These are phyloP conservation scores for Starmerella bombicola DNA, from an alignment of 805 yeast genomes.

Conservation along the genomic window DNA sequence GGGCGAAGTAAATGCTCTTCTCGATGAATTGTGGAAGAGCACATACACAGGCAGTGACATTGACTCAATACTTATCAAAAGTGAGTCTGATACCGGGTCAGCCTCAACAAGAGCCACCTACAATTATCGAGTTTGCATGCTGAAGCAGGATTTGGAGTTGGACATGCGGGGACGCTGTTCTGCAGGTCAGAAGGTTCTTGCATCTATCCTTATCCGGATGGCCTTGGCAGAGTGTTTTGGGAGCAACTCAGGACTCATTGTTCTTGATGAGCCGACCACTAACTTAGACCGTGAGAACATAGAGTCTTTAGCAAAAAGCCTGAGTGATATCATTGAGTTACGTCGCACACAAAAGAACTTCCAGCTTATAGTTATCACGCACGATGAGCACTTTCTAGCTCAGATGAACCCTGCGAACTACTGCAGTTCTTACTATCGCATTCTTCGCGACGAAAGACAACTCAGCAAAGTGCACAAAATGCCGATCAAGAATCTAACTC, in stretches of 20 bases:
- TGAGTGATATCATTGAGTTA: constrained; percentile 59
- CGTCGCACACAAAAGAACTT: constrained; percentile 74
- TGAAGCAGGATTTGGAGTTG: constrained; percentile 75
- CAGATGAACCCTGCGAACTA: constrained; percentile 76
- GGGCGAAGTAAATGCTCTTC: constrained; percentile 78
- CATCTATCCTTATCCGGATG: constrained; percentile 77
- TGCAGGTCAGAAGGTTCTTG: constrained; percentile 93
- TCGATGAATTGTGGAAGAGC: constrained; percentile 85
- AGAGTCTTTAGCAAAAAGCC: constrained; percentile 71
- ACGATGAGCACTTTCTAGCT: constrained; percentile 80
- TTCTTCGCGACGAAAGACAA: constrained; percentile 69
- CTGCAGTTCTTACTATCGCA: constrained; percentile 75
- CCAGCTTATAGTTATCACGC: constrained; percentile 91
- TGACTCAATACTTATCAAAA: constrained; percentile 72
- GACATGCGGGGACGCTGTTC: constrained; percentile 98
- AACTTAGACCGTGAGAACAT: constrained; percentile 83
- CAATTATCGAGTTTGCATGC: constrained; percentile 91
- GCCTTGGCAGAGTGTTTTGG: constrained; percentile 96
- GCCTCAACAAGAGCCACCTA: constrained; percentile 42
- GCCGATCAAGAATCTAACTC: constrained; percentile 22
- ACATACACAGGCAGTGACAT: constrained; percentile 94
- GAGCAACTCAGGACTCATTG: constrained; percentile 84
- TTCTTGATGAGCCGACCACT: constrained; percentile 96
- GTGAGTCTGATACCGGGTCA: constrained; percentile 49
- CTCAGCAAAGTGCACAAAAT: constrained; percentile 58